phyloP scores from a whole-genome alignment of 768 basidiomycete species.

The Termitomyces sp. region DNA sequence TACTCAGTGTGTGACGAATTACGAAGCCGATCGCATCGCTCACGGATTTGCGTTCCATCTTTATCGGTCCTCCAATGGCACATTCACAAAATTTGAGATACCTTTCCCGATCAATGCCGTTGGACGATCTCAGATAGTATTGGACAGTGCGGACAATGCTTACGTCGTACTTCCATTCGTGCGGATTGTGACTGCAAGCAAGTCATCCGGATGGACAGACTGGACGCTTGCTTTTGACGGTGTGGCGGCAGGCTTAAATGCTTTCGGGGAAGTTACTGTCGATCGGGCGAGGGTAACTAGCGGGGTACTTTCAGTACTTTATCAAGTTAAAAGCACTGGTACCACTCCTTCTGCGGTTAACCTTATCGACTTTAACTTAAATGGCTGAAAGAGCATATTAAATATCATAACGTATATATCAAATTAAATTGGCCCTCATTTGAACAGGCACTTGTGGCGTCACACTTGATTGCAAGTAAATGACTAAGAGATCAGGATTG shows the following conservation, averaged over 20 bases:
- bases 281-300: slow-evolving; percentile 32
- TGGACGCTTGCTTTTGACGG: slow-evolving; percentile 42
- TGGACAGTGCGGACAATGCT: slow-evolving; percentile 35
- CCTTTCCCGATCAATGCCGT: slow-evolving; percentile 36
- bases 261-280: slow-evolving; percentile 40
- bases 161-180: slow-evolving; percentile 40
- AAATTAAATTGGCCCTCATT: background rate
- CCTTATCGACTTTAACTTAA: slow-evolving; percentile 35
- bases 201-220: slow-evolving; percentile 37
- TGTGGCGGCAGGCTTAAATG: slow-evolving; percentile 30
- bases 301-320: slow-evolving; percentile 34
- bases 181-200: slow-evolving; percentile 38
- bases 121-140: slow-evolving; percentile 40
- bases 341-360: slow-evolving; percentile 36
- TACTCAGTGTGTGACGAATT: slow-evolving; percentile 38
- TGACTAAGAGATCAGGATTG: background rate
- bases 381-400: slow-evolving; percentile 16
- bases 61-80: slow-evolving; percentile 31
- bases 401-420: background rate
- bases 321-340: slow-evolving; percentile 35
- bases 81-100: slow-evolving; percentile 41
- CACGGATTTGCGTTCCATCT: slow-evolving; percentile 38
- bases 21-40: slow-evolving; percentile 29
- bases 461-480: background rate
- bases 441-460: background rate